Base-by-base conservation (phyloP, 2,329 filamentous ascomycete species). In the Stenocarpella maydis region DNA sequence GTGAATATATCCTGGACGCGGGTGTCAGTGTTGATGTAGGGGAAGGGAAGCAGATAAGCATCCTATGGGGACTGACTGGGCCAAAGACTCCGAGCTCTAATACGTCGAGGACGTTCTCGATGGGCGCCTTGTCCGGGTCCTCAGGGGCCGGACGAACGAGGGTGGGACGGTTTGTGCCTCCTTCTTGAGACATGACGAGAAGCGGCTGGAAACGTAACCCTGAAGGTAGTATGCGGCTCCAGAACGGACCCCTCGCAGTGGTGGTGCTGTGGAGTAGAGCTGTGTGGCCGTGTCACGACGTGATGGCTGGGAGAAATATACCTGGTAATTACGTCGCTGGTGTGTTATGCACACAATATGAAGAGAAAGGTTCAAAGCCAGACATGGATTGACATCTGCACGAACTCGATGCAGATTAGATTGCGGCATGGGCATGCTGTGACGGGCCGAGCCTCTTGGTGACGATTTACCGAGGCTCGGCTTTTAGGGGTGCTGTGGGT, bases 71-170 rank as follows among this genome's bases (percentile, higher is more conserved):
- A 81, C 88, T 78, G 83, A 93, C 91, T 69, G 91, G 91, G 53
- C 92, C 91, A 72, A 96, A 88, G 71, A 92, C 91, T 67, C 84
- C 84, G 65, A 98, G 85, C 73, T 94, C 92, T 4, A 92, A 96
- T 74, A 98, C 85, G 76, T 97, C 94, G 67, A 98, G 87, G 60
- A 93, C 91, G 80, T 97, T 95, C 82, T 98, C 95, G 72, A 98
- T 97, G 17, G 89, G 86, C 31, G 94, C 90, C 80, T 93, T 92
- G 76, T 86, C 86, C 54, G 88, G 82, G 77, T 97, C 90, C 39
- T 89, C 80, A 64, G 91, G 90, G 72, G 93, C 94, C 63, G 93
- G 91, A 76, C 89, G 88, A 73, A 97, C 89, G 67, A 97, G 86
- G 0, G 92, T 94, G 37, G 78, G 72, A 69, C 78, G 76, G 47